Percentiles rank a stretch among this genome's conserved stretches.
Evolutionary conservation across 768 basidiomycete species (phyloP).

Genomic region (Leccinum truebloodii): DNA sequence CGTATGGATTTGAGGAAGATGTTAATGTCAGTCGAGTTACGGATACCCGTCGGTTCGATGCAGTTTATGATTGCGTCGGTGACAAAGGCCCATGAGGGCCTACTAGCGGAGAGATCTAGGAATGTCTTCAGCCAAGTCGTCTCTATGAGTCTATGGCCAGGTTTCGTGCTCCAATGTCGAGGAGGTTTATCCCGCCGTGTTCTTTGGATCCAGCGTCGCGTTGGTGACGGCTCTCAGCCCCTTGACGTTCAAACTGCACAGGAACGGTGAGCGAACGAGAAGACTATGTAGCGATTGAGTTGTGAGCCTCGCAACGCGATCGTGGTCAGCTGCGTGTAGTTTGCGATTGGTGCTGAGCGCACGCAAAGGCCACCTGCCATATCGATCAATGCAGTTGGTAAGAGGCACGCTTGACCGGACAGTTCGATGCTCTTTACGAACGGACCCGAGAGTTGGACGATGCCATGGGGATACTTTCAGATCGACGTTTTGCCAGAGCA

Average conservation of each 20-base stretch:
- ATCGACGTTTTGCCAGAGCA: conserved; percentile 68
- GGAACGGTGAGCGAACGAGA: conserved; percentile 59
- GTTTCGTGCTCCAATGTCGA: no score
- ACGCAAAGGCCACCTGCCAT: conserved; percentile 58
- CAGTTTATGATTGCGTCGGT: no score
- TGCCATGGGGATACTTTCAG: conserved; percentile 59
- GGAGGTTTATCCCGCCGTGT: background rate
- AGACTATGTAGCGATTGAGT: conserved; percentile 70
- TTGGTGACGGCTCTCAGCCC: conserved; percentile 72
- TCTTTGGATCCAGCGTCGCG: conserved; percentile 71
- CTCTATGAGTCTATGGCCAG: no score
- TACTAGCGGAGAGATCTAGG: no score
- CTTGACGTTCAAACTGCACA: conserved; percentile 62
- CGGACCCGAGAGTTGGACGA: conserved; percentile 54
- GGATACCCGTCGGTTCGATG: no score
- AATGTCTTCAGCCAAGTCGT: no score
- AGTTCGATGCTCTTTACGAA: conserved; percentile 36
- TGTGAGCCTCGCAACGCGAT: conserved; percentile 71
- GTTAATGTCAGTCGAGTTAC: no score
- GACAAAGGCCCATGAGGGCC: no score
- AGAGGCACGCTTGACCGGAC: no score
- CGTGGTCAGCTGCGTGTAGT: conserved; percentile 65
- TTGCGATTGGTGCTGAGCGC: conserved; percentile 28
- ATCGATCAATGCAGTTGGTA: conserved; percentile 38
- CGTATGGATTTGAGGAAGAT: no score